Evolutionary conservation across 148 eudicot species (phyloP).

Genomic region (Persicaria tinctoria): DNA sequence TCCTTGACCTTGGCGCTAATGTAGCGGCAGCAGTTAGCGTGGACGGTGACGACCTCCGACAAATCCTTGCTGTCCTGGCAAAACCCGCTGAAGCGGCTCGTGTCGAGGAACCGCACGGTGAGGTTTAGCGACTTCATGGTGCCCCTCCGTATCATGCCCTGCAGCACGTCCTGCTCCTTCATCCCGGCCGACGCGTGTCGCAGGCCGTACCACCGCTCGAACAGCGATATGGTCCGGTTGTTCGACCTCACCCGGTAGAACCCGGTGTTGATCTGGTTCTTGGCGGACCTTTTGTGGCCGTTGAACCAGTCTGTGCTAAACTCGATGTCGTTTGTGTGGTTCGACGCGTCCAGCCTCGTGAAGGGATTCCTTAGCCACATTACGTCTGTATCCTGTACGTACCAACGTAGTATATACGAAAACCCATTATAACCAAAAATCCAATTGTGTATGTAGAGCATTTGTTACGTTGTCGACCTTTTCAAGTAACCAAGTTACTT

Average conservation of each 20-base stretch:
- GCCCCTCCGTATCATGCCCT: conserved; percentile 21
- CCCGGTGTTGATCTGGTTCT: conserved; percentile 62
- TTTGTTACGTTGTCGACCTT: too few species aligned
- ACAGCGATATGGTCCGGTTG: conserved; percentile 47
- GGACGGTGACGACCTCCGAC: conserved; percentile 48
- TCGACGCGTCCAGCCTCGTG: conserved; percentile 14
- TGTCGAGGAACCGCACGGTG: conserved; percentile 34
- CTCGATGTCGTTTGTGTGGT: conserved; percentile 21
- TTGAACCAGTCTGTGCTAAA: conserved; percentile 34
- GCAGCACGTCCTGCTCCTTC: conserved; percentile 77
- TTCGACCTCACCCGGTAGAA: conserved; percentile 66
- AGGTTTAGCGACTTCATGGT: conserved; percentile 23
- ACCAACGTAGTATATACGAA: background rate
- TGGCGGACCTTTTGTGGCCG: conserved; percentile 26
- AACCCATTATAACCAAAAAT: too few species aligned
- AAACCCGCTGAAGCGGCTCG: conserved; percentile 56
- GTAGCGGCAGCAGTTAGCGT: conserved; percentile 75
- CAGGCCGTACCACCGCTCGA: conserved; percentile 43
- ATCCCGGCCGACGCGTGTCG: conserved; percentile 31
- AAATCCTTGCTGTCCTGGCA: conserved; percentile 44
- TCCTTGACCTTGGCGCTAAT: conserved; percentile 57
- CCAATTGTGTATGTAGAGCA: too few species aligned
- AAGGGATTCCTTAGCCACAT: conserved; percentile 69
- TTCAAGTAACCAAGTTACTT: conserved; percentile 15
- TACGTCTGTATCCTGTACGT: conserved; percentile 54